Evolutionary conservation across 805 yeast genomes (phyloP).

Genomic region (Kluyveromyces nonfermentans): DNA sequence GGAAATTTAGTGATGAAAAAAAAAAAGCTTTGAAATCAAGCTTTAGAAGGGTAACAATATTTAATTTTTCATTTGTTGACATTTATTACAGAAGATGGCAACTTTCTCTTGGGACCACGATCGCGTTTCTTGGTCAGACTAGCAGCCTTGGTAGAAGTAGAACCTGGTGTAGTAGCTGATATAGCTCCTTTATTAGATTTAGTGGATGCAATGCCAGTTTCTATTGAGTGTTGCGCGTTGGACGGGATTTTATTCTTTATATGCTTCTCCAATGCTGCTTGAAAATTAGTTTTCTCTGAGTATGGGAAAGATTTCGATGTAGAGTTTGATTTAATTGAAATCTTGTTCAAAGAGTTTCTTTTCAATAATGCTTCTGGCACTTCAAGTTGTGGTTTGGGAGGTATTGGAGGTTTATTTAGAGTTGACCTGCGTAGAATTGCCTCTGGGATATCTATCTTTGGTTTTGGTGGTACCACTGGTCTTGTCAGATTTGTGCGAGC

Average conservation of each 20-base stretch:
- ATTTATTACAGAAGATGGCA: slow-evolving; percentile 19
- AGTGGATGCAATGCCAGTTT: background rate
- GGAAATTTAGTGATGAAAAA: background rate
- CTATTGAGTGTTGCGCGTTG: background rate
- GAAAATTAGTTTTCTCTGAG: background rate
- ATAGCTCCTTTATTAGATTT: no score
- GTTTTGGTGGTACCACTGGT: background rate
- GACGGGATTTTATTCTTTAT: background rate
- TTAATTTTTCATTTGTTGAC: background rate
- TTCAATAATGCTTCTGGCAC: slow-evolving; percentile 18
- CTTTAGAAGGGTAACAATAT: slow-evolving; percentile 1
- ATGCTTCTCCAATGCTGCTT: background rate
- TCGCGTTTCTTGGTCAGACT: slow-evolving; percentile 28
- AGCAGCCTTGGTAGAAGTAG: background rate
- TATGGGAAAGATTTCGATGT: background rate
- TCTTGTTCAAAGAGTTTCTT: slow-evolving; percentile 6
- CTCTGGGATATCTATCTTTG: slow-evolving; percentile 3
- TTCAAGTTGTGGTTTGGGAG: slow-evolving; percentile 8
- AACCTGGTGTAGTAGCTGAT: no score
- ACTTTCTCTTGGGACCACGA: slow-evolving; percentile 32
- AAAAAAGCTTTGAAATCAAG: background rate
- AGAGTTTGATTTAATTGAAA: background rate
- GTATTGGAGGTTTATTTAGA: slow-evolving; percentile 10
- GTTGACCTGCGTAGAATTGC: slow-evolving; percentile 1
- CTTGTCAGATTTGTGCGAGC: background rate